A percentile compares a stretch with the other conserved stretches of the same genome.
phyloP scores from a whole-genome alignment of 75 land plant genomes.

The Cunninghamia lanceolata region DNA sequence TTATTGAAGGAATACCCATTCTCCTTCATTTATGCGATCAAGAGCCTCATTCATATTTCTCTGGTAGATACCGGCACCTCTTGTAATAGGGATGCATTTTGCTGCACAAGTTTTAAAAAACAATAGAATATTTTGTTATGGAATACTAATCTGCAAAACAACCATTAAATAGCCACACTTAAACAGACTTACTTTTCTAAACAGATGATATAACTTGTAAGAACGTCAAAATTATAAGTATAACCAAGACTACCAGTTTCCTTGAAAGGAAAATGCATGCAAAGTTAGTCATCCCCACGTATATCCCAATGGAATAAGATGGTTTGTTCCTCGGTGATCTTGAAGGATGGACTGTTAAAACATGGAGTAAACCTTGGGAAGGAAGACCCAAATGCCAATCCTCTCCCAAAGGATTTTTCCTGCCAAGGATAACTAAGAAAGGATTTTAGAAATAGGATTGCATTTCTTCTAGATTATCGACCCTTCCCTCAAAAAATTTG shows the following conservation, averaged over 20 bases:
- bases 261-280: background rate
- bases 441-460: background rate
- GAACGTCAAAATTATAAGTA: background rate
- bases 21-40: slow-evolving; percentile 75
- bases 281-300: background rate
- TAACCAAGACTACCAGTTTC: background rate
- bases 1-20: slow-evolving; percentile 57
- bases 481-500: background rate
- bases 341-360: background rate
- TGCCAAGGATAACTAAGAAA: background rate
- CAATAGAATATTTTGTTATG: background rate
- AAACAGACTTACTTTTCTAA: background rate
- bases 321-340: background rate
- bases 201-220: background rate
- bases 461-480: background rate
- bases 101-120: slow-evolving; percentile 43
- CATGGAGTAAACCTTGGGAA: background rate
- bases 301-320: background rate
- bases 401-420: background rate
- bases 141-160: background rate
- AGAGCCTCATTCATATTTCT: slow-evolving; percentile 92
- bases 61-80: slow-evolving; percentile 97
- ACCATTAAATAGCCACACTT: background rate
- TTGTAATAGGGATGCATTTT: slow-evolving; percentile 94
- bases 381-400: background rate